These are phyloP conservation scores for Hanseniaspora pseudoguilliermondii DNA, from an alignment of 805 yeast species.

Conservation along the genomic window DNA sequence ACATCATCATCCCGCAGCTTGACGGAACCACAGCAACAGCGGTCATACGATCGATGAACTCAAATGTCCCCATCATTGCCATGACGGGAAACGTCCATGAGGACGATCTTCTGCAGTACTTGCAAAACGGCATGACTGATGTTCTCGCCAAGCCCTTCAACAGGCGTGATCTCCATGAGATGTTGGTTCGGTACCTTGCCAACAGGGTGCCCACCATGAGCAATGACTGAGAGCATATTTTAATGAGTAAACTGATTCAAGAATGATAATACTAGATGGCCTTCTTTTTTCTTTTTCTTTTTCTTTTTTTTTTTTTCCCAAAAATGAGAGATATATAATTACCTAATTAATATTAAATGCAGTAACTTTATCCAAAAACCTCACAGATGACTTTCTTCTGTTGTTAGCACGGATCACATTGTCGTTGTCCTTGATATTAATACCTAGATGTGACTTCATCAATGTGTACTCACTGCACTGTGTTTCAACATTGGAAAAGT, in stretches of 20 bases:
- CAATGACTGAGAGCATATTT: not conserved
- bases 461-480: not conserved
- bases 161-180: constrained; percentile 66
- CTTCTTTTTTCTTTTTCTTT: not conserved
- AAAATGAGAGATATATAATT: not conserved
- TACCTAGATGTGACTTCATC: constrained; percentile 31
- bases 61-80: constrained; percentile 79
- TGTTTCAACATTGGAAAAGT: not conserved
- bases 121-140: constrained; percentile 84
- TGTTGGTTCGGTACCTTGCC: constrained; percentile 60
- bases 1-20: constrained; percentile 76
- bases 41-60: constrained; percentile 72
- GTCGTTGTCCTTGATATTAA: constrained; percentile 33
- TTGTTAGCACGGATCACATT: constrained; percentile 11
- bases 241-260: no score
- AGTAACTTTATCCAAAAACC: constrained; percentile 51
- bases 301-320: not conserved
- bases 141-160: constrained; percentile 90
- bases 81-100: constrained; percentile 86
- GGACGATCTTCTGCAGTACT: constrained; percentile 63
- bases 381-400: constrained; percentile 48
- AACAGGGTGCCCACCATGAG: constrained; percentile 31
- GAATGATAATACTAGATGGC: no score
- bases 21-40: constrained; percentile 88
- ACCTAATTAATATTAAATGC: constrained; percentile 32